Evolutionary conservation across 805 yeast genomes (phyloP).

Genomic region (Candida nonsorbophila): DNA sequence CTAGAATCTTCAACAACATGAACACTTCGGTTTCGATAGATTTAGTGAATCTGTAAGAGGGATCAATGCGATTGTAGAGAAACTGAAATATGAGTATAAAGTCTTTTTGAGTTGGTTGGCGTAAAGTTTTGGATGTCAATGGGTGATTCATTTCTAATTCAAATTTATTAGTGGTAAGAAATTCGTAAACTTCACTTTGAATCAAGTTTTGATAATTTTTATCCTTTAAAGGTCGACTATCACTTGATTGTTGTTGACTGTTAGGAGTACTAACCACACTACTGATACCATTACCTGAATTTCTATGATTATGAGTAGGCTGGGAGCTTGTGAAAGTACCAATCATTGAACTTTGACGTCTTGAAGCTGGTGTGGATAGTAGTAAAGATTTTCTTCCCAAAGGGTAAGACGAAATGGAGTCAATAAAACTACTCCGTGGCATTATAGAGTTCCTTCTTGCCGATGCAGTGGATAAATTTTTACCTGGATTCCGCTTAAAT

Average conservation of each 20-base stretch:
- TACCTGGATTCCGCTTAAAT: too few species aligned
- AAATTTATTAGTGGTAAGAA: constrained; percentile 56
- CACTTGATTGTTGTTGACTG: constrained; percentile 18
- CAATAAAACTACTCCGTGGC: too few species aligned
- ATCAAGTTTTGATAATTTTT: constrained; percentile 58
- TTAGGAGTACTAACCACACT: neutral
- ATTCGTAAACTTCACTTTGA: constrained; percentile 65
- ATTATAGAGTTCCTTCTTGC: too few species aligned
- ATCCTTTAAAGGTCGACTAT: constrained; percentile 78
- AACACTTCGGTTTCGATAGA: constrained; percentile 75
- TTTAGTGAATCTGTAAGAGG: constrained; percentile 63
- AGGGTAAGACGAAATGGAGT: too few species aligned
- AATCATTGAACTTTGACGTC: constrained; percentile 3
- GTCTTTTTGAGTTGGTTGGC: constrained; percentile 82
- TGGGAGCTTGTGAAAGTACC: too few species aligned
- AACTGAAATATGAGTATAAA: constrained; percentile 76
- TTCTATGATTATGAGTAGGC: too few species aligned
- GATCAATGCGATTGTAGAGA: constrained; percentile 72
- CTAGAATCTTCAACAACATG: constrained; percentile 54
- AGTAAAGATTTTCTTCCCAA: constrained; percentile 7
- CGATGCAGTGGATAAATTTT: too few species aligned
- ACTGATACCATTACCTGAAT: too few species aligned
- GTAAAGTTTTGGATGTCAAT: constrained; percentile 57
- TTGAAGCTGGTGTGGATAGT: constrained; percentile 8
- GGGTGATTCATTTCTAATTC: constrained; percentile 73